These are phyloP conservation scores for Goffeauzyma gilvescens DNA, from an alignment of 768 basidiomycete species.

Conservation along the genomic window DNA sequence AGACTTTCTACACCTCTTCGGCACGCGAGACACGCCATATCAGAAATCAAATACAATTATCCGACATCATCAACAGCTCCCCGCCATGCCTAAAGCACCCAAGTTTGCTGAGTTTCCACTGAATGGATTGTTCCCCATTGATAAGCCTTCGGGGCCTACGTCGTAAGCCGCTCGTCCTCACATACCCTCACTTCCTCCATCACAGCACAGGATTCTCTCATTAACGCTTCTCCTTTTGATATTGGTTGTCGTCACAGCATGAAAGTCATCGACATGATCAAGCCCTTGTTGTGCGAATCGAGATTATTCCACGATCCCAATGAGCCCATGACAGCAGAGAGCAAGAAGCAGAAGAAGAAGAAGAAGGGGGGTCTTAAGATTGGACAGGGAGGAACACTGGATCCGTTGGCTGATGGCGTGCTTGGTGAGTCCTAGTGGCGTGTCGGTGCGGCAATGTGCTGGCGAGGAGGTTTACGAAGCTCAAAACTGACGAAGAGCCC, in stretches of 20 bases:
- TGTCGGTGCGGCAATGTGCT: too few relatives aligned
- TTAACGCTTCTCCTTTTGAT: background rate
- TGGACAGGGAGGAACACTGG: constrained; percentile 56
- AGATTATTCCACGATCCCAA: constrained; percentile 44
- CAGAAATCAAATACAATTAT: too few relatives aligned
- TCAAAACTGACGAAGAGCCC: background rate
- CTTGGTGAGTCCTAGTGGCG: constrained; percentile 41
- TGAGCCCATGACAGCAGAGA: background rate
- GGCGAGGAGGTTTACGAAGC: constrained; percentile 5
- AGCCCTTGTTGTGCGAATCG: constrained; percentile 57
- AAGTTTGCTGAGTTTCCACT: constrained; percentile 23
- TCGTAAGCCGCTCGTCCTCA: constrained; percentile 38
- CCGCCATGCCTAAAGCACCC: constrained; percentile 26
- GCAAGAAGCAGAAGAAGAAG: constrained; percentile 19
- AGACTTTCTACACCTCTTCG: too few relatives aligned
- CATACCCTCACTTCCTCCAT: too few relatives aligned
- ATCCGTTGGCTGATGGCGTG: constrained; percentile 90
- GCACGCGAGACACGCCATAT: too few relatives aligned
- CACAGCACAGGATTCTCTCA: background rate
- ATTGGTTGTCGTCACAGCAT: constrained; percentile 36
- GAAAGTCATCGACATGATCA: constrained; percentile 67
- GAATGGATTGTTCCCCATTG: constrained; percentile 53
- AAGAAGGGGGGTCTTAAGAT: constrained; percentile 42
- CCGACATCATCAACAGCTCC: too few relatives aligned
- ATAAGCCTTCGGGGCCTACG: constrained; percentile 79